A percentile compares a stretch with the other conserved stretches of the same genome.
Evolutionary conservation across 768 basidiomycete genomes (phyloP).

Genomic region (Cytidiella melzeri): DNA sequence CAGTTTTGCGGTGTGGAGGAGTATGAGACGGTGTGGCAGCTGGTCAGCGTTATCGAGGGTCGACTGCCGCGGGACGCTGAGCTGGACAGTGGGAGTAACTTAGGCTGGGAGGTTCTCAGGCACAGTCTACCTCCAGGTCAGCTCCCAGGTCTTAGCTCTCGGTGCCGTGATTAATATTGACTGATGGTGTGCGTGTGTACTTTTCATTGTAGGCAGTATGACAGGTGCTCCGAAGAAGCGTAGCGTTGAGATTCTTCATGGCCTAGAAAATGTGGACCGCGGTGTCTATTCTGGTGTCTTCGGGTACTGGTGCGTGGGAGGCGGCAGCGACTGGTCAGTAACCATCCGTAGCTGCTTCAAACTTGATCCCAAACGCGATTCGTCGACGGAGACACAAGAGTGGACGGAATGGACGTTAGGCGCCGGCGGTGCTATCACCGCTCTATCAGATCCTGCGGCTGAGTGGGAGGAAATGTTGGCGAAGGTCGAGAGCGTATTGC

Average conservation of each 20-base stretch:
- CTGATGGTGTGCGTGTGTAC: not conserved
- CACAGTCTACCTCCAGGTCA: conserved; percentile 82
- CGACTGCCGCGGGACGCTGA: conserved; percentile 24
- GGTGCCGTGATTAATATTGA: not conserved
- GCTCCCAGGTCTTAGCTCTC: not conserved
- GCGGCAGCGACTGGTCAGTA: conserved; percentile 89
- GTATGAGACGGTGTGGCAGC: conserved; percentile 91
- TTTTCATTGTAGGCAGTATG: conserved; percentile 80
- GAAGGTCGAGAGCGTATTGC: conserved; percentile 78
- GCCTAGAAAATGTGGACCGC: conserved; percentile 66
- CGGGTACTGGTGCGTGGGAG: conserved; percentile 88
- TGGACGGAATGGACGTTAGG: conserved; percentile 71
- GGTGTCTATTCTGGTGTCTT: conserved; percentile 89
- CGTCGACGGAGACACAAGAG: conserved; percentile 5
- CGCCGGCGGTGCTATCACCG: conserved; percentile 96
- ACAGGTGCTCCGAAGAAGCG: conserved; percentile 96
- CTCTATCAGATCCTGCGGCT: conserved; percentile 73
- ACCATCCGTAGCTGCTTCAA: conserved; percentile 92
- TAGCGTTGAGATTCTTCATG: conserved; percentile 83
- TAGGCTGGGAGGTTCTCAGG: conserved; percentile 77
- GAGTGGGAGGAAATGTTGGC: conserved; percentile 95
- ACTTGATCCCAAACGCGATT: conserved; percentile 31
- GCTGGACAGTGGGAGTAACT: conserved; percentile 30
- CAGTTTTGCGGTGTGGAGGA: conserved; percentile 88
- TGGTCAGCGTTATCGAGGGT: conserved; percentile 92